phyloP scores from a whole-genome alignment of 148 eudicot genomes.

The Spergularia bocconei region DNA sequence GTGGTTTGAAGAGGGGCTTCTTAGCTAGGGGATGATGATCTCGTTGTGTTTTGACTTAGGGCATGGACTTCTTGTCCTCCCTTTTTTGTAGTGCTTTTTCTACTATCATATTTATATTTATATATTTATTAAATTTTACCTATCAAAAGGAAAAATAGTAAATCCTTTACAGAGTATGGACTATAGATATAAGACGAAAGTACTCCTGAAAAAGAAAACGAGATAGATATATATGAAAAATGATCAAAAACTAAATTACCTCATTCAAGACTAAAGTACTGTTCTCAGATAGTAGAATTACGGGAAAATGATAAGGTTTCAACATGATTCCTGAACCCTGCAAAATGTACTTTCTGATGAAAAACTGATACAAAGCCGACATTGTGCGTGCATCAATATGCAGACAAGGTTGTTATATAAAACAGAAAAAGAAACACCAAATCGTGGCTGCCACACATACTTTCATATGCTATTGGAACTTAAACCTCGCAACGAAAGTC shows the following conservation, averaged over 20 bases:
- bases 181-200: not conserved
- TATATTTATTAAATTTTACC: too few relatives aligned
- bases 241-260: conserved; percentile 41
- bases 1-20: too few relatives aligned
- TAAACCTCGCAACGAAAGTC: not conserved
- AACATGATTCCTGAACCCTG: conserved; percentile 94
- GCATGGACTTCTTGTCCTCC: too few relatives aligned
- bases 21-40: too few relatives aligned
- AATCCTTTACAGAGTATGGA: too few relatives aligned
- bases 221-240: not conserved
- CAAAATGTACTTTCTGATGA: conserved; percentile 12
- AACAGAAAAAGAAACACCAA: not conserved
- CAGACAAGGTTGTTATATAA: not conserved
- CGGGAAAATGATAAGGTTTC: conserved; percentile 74
- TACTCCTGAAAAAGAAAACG: not conserved
- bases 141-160: too few relatives aligned
- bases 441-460: not conserved
- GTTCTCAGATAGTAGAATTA: conserved; percentile 61
- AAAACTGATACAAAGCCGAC: not conserved
- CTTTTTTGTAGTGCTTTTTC: too few relatives aligned
- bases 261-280: conserved; percentile 51
- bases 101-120: too few relatives aligned
- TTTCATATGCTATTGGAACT: not conserved
- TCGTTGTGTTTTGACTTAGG: too few relatives aligned
- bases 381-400: not conserved